A percentile compares a stretch with the other conserved stretches of the same genome.
Evolutionary conservation across 345 rosid genomes (phyloP).

Genomic region (Hibiscus trionum): DNA sequence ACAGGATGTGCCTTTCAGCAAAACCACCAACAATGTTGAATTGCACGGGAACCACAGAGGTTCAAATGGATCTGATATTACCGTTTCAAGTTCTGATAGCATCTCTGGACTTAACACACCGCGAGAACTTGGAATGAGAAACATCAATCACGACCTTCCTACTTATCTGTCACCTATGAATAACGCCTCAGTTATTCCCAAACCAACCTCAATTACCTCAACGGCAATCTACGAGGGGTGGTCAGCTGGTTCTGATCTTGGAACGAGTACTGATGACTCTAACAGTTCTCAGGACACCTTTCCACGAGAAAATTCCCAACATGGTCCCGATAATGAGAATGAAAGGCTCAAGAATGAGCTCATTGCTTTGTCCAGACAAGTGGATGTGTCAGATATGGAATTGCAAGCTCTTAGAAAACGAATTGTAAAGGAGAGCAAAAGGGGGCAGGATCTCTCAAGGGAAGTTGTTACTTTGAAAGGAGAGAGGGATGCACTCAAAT

Average conservation of each 20-base stretch:
- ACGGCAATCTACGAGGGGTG: constrained; percentile 41
- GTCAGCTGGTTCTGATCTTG: constrained; percentile 56
- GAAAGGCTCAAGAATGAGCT: constrained; percentile 67
- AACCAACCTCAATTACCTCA: constrained; percentile 23
- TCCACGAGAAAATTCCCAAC: constrained; percentile 30
- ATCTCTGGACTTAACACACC: constrained; percentile 64
- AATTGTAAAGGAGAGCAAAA: constrained; percentile 75
- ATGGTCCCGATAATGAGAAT: constrained; percentile 39
- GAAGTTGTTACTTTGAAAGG: constrained; percentile 55
- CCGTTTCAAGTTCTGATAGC: constrained; percentile 73
- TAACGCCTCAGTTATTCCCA: constrained; percentile 18
- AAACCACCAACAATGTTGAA: constrained; percentile 35
- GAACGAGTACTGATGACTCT: constrained; percentile 47
- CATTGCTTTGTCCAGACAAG: constrained; percentile 57
- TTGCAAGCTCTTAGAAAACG: constrained; percentile 77
- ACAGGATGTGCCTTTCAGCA: constrained; percentile 43
- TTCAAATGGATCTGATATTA: constrained; percentile 68
- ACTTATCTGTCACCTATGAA: constrained; percentile 33
- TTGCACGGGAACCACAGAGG: constrained; percentile 36
- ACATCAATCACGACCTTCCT: constrained; percentile 30
- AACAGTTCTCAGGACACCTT: constrained; percentile 38
- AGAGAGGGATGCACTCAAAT: constrained; percentile 56
- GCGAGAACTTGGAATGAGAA: constrained; percentile 41
- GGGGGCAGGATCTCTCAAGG: constrained; percentile 67
- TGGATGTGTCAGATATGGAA: constrained; percentile 73